phyloP scores from a whole-genome alignment of 2,329 filamentous ascomycete genomes.

The Didymella segeticola region DNA sequence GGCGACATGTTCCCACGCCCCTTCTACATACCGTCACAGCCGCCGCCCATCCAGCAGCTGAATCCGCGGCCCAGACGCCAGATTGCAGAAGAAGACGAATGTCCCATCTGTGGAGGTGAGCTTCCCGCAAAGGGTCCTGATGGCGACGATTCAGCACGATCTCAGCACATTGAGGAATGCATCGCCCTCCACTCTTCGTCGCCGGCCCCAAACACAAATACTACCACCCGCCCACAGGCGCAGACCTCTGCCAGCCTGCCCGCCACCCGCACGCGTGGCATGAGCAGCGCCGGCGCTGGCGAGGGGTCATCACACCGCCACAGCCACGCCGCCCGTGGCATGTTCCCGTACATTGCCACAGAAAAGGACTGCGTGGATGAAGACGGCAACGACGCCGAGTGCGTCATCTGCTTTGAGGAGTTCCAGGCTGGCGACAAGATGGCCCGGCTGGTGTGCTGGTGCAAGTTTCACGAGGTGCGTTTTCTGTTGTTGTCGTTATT shows the following conservation, averaged over 20 bases:
- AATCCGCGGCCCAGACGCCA: slow-evolving; percentile 34
- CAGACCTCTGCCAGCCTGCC: slow-evolving; percentile 37
- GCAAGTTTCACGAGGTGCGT: slow-evolving; percentile 66
- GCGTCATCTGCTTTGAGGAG: slow-evolving; percentile 70
- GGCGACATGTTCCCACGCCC: slow-evolving; percentile 27
- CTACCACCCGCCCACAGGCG: slow-evolving; percentile 17
- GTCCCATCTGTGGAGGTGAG: slow-evolving; percentile 76
- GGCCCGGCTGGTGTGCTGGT: slow-evolving; percentile 67
- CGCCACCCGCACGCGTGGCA: slow-evolving; percentile 40
- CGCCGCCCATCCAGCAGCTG: slow-evolving; percentile 22
- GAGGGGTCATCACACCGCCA: slow-evolving; percentile 35
- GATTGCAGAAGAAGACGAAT: slow-evolving; percentile 74
- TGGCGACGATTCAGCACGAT: slow-evolving; percentile 50
- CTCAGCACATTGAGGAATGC: slow-evolving; percentile 54
- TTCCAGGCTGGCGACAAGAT: slow-evolving; percentile 66
- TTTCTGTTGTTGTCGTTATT: background rate
- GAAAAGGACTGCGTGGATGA: slow-evolving; percentile 69
- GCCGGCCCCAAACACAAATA: slow-evolving; percentile 23
- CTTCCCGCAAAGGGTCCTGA: slow-evolving; percentile 61
- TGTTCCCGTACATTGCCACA: slow-evolving; percentile 63
- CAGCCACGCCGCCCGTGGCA: slow-evolving; percentile 45
- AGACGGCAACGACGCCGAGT: slow-evolving; percentile 61
- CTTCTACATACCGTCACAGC: slow-evolving; percentile 20
- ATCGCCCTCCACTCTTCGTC: slow-evolving; percentile 44
- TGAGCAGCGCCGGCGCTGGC: slow-evolving; percentile 38